These are phyloP conservation scores for Penicillium simplicissimum DNA, from an alignment of 495 filamentous ascomycete species.

Conservation along the genomic window DNA sequence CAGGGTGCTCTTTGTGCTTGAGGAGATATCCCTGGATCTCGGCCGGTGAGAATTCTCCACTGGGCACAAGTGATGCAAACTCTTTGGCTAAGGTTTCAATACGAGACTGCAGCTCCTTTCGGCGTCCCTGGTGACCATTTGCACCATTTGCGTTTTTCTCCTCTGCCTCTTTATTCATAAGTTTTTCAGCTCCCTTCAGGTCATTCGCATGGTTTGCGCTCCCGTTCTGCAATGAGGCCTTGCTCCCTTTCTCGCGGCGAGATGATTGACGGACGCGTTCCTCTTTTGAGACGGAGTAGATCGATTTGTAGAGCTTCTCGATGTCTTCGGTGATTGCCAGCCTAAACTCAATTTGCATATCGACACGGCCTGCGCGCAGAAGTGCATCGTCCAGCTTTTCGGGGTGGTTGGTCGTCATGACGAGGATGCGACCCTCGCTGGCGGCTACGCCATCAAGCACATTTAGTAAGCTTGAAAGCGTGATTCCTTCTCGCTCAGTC, in stretches of 20 bases:
- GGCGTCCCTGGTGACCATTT: conserved; percentile 1
- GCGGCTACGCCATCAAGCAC: conserved; percentile 80
- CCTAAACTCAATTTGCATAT: conserved; percentile 70
- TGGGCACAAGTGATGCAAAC: conserved; percentile 65
- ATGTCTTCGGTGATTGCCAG: conserved; percentile 64
- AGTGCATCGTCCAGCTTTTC: conserved; percentile 76
- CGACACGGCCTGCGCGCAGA: conserved; percentile 74
- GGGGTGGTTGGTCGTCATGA: conserved; percentile 84
- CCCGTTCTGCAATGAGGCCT: background rate
- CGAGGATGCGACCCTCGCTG: conserved; percentile 73
- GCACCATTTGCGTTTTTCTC: background rate
- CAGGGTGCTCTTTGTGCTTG: conserved; percentile 64
- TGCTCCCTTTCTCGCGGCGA: background rate
- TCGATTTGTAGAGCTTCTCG: conserved; percentile 66
- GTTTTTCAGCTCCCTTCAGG: background rate
- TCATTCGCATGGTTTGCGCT: background rate
- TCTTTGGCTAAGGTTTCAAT: conserved; percentile 47
- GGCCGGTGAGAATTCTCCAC: conserved; percentile 66
- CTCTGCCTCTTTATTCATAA: background rate
- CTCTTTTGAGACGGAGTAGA: conserved; percentile 48
- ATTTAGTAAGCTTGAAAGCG: conserved; percentile 75
- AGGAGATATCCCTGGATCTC: conserved; percentile 78
- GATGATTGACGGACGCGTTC: background rate
- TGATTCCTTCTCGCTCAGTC: conserved; percentile 40
- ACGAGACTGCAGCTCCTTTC: conserved; percentile 20